These are phyloP conservation scores for Kandelia obovata DNA, from an alignment of 345 rosid genomes.

Conservation along the genomic window DNA sequence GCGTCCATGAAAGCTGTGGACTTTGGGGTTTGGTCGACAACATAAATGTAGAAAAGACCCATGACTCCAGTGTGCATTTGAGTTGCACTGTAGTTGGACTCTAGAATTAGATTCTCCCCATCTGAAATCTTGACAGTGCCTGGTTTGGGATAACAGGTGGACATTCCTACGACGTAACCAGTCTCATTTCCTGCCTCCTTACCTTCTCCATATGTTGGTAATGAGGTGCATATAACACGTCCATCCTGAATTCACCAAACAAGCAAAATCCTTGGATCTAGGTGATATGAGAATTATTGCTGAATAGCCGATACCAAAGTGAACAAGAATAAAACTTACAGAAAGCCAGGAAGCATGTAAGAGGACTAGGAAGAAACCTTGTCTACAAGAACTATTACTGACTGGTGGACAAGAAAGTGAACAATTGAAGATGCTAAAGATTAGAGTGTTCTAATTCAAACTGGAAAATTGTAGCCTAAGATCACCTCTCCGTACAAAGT, in stretches of 20 bases:
- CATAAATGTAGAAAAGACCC: constrained; percentile 72
- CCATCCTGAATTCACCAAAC: constrained; percentile 48
- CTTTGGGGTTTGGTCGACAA: constrained; percentile 50
- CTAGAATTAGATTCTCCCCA: constrained; percentile 62
- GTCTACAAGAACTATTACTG: too few species aligned
- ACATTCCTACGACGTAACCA: constrained; percentile 91
- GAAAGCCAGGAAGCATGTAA: too few species aligned
- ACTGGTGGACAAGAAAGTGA: too few species aligned
- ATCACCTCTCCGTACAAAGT: constrained; percentile 69
- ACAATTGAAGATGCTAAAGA: too few species aligned
- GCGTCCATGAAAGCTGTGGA: constrained; percentile 11
- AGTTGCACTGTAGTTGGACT: constrained; percentile 54
- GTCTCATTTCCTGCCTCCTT: constrained; percentile 77
- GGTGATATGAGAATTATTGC: too few species aligned
- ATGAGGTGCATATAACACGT: constrained; percentile 51
- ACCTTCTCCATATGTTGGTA: constrained; percentile 63
- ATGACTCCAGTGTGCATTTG: constrained; percentile 71
- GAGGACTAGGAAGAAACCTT: too few species aligned
- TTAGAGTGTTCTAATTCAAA: too few species aligned
- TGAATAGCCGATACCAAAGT: too few species aligned
- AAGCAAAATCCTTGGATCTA: neutral
- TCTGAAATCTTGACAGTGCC: constrained; percentile 52
- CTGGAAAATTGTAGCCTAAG: neutral
- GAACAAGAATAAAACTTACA: too few species aligned
- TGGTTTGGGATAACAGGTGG: constrained; percentile 73